These are phyloP conservation scores for Aurinia saxatilis DNA, from an alignment of 345 rosid species.

Conservation along the genomic window DNA sequence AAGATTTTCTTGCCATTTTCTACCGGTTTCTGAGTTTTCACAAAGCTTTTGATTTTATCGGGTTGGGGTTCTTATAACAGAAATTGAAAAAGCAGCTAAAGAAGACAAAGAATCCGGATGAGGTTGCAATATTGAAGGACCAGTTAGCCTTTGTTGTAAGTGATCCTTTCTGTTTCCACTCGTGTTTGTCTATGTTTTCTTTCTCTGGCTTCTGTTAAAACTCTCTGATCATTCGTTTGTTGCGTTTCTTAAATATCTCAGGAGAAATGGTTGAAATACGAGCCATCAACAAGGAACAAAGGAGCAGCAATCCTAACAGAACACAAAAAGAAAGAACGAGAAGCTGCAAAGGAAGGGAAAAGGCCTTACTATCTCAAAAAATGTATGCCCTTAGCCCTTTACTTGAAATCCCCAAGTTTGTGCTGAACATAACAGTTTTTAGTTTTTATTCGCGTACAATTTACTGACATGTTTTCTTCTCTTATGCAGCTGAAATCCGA, in stretches of 20 bases:
- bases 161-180: not conserved
- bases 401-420: not conserved
- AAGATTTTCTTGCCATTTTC: not conserved
- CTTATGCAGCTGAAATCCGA: constrained; percentile 70
- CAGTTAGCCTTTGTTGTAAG: constrained; percentile 56
- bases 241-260: constrained; percentile 5
- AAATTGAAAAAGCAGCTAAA: constrained; percentile 40
- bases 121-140: constrained; percentile 32
- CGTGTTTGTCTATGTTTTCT: not conserved
- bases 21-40: not conserved
- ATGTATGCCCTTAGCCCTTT: constrained; percentile 34
- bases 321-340: constrained; percentile 84
- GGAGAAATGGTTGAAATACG: constrained; percentile 72
- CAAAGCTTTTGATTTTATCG: not conserved
- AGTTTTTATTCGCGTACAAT: not conserved
- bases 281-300: constrained; percentile 48
- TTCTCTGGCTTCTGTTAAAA: not conserved
- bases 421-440: not conserved
- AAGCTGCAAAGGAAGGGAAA: constrained; percentile 84
- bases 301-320: constrained; percentile 55
- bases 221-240: constrained; percentile 4
- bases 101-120: constrained; percentile 36
- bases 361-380: constrained; percentile 76
- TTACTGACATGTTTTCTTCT: constrained; percentile 21
- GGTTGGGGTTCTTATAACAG: constrained; percentile 15